phyloP scores from a whole-genome alignment of 352 stramenopile species.

The Phytophthora sp. region DNA sequence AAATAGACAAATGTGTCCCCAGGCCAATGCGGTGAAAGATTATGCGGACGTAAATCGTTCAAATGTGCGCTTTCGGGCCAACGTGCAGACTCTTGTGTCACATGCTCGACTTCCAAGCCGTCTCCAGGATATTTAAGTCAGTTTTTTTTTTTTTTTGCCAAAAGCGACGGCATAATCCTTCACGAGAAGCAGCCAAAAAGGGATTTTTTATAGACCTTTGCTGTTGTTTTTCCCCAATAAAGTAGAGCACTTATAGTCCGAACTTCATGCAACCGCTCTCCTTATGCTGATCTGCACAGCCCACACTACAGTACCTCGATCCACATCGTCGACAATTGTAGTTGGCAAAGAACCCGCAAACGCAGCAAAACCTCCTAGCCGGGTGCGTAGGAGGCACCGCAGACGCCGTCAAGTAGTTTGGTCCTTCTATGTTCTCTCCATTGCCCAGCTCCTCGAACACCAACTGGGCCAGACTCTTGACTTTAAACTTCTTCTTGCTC shows the following conservation, averaged over 20 bases:
- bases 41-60: too few relatives aligned
- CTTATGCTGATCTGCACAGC: slow-evolving; percentile 89
- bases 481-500: slow-evolving; percentile 68
- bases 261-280: slow-evolving; percentile 93
- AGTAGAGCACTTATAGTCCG: slow-evolving; percentile 51
- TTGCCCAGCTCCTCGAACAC: slow-evolving; percentile 83
- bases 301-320: slow-evolving; percentile 75
- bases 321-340: slow-evolving; percentile 77
- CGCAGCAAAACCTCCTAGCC: slow-evolving; percentile 81
- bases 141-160: too few relatives aligned
- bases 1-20: too few relatives aligned
- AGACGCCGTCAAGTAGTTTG: slow-evolving; percentile 81
- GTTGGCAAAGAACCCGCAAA: slow-evolving; percentile 82
- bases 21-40: too few relatives aligned
- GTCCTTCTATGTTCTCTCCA: slow-evolving; percentile 25
- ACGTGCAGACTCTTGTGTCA: too few relatives aligned
- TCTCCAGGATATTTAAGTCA: too few relatives aligned
- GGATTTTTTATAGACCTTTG: too few relatives aligned
- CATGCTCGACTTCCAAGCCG: too few relatives aligned
- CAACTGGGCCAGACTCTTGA: slow-evolving; percentile 89
- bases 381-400: slow-evolving; percentile 64
- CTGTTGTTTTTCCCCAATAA: too few relatives aligned
- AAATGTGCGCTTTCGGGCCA: too few relatives aligned
- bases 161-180: too few relatives aligned
- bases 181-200: too few relatives aligned